Conservation (phyloP, 257 asterid species). For the Datura wrightii region DNA sequence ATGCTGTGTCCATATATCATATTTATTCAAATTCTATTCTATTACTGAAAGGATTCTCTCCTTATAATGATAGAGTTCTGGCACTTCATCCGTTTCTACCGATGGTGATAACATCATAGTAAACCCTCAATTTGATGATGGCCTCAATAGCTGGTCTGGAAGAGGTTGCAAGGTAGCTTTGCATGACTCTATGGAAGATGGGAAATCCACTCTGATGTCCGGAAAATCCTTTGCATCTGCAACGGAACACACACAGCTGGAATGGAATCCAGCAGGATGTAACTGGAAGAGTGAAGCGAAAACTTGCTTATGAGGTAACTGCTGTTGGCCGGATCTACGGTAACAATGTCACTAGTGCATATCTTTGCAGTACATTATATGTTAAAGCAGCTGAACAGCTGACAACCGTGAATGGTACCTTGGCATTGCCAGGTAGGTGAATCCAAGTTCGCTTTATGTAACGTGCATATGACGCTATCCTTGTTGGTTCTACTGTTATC, state of each 20-base stretch:
- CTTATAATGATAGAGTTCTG: constrained; percentile 44
- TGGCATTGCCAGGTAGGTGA: constrained; percentile 68
- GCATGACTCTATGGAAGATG: constrained; percentile 75
- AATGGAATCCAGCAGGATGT: constrained; percentile 95
- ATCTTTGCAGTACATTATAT: constrained; percentile 74
- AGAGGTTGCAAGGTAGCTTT: constrained; percentile 79
- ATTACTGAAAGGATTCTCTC: background rate
- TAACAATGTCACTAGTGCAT: constrained; percentile 53
- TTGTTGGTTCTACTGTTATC: background rate
- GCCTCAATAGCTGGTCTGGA: constrained; percentile 85
- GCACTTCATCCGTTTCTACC: constrained; percentile 39
- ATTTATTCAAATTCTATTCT: background rate
- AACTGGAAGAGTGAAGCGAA: constrained; percentile 73
- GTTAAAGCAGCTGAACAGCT: constrained; percentile 52
- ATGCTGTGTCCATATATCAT: constrained; percentile 23
- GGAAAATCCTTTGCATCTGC: constrained; percentile 88
- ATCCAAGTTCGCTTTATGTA: background rate
- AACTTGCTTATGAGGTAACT: constrained; percentile 75
- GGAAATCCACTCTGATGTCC: constrained; percentile 66
- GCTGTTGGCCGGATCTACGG: constrained; percentile 75
- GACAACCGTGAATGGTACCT: constrained; percentile 81
- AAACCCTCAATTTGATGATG: constrained; percentile 74
- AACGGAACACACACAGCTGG: constrained; percentile 78
- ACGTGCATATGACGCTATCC: background rate
- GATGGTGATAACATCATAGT: constrained; percentile 65